These are phyloP conservation scores for Rhododendron ovatum DNA, from an alignment of 148 eudicot genomes.

Conservation along the genomic window DNA sequence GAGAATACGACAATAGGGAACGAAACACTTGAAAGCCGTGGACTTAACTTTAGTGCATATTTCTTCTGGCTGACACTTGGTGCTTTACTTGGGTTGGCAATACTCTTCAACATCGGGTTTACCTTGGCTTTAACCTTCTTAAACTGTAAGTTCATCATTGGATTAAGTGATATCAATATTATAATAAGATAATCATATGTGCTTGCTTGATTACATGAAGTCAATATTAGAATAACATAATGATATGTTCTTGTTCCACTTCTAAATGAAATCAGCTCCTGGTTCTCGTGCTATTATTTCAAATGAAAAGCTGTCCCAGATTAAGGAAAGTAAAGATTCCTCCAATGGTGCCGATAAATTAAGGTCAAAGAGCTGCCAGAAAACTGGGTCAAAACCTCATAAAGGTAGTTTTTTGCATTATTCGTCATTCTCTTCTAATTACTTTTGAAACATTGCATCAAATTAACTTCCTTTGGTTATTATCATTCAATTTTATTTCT, in stretches of 20 bases:
- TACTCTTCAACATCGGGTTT: constrained; percentile 48
- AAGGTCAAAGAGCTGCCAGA: not conserved
- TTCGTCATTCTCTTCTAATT: not conserved
- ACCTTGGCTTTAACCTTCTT: constrained; percentile 56
- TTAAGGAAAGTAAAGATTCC: constrained; percentile 23
- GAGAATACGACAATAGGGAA: constrained; percentile 55
- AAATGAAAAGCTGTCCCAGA: constrained; percentile 46
- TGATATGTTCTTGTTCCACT: not conserved
- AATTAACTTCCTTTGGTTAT: not conserved
- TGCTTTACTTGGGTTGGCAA: constrained; percentile 52
- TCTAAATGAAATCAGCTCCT: constrained; percentile 42
- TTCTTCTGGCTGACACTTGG: constrained; percentile 58
- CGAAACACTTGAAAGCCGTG: constrained; percentile 54
- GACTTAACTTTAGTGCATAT: constrained; percentile 44
- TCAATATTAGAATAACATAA: not conserved
- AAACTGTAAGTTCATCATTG: constrained; percentile 41
- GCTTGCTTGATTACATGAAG: not conserved
- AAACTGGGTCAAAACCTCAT: constrained; percentile 9
- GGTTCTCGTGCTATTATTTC: constrained; percentile 64
- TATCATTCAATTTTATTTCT: not conserved
- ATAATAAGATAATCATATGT: too few species aligned
- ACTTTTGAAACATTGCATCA: not conserved
- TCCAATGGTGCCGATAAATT: constrained; percentile 1
- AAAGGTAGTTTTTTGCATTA: constrained; percentile 29
- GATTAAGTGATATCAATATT: not conserved